A percentile compares a stretch with the other conserved stretches of the same genome.
Conservation (phyloP, 1,139 yeast genomes). For the Meyerozyma athensensis region DNA sequence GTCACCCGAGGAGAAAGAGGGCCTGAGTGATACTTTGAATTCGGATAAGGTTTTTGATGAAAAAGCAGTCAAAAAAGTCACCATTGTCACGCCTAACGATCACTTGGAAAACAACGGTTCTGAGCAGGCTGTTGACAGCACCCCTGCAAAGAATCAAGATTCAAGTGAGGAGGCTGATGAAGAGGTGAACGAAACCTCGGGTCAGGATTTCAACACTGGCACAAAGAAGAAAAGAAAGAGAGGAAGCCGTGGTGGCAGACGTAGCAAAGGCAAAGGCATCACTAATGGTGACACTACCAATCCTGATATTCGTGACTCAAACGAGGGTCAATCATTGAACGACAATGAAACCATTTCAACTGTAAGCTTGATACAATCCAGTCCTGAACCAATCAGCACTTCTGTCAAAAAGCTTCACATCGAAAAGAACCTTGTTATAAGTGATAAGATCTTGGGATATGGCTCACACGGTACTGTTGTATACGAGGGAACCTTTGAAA, state of each 20-base stretch:
- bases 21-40: neutral
- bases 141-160: neutral
- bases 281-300: conserved; percentile 13
- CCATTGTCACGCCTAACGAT: conserved; percentile 25
- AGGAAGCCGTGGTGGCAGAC: conserved; percentile 79
- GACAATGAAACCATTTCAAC: conserved; percentile 24
- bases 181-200: conserved; percentile 10
- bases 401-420: conserved; percentile 34
- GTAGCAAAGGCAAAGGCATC: conserved; percentile 40
- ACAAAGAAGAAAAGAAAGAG: conserved; percentile 56
- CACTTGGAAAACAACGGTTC: conserved; percentile 10
- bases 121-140: neutral
- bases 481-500: conserved; percentile 83
- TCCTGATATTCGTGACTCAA: conserved; percentile 12
- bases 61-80: conserved; percentile 21
- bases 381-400: conserved; percentile 13
- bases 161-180: conserved; percentile 6
- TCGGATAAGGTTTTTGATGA: neutral
- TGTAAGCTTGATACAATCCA: conserved; percentile 25
- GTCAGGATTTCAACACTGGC: neutral
- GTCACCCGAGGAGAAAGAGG: conserved; percentile 10
- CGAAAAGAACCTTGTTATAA: conserved; percentile 55
- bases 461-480: conserved; percentile 98
- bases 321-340: conserved; percentile 11
- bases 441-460: conserved; percentile 77